Conservation (phyloP, 2,329 filamentous ascomycete species). For the Penicillium brasilianum region DNA sequence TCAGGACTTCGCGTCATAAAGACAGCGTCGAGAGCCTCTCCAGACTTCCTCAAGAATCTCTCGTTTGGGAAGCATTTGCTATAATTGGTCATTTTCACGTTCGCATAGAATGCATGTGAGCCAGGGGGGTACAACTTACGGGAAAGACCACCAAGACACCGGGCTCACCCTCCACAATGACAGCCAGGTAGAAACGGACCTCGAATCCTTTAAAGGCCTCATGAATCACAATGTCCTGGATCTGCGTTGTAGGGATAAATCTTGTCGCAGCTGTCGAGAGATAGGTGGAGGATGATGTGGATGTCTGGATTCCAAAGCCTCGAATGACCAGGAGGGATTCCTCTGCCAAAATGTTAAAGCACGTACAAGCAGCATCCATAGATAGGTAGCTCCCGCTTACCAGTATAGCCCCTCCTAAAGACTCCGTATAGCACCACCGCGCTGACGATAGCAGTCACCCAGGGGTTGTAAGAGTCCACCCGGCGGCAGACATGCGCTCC, state of each 20-base stretch:
- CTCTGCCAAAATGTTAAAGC: conserved; percentile 54
- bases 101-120: conserved; percentile 9
- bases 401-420: conserved; percentile 56
- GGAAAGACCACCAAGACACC: conserved; percentile 96
- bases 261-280: conserved; percentile 66
- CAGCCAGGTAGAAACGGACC: conserved; percentile 84
- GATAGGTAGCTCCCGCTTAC: conserved; percentile 37
- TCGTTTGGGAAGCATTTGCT: conserved; percentile 72
- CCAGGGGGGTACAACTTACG: conserved; percentile 48
- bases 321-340: conserved; percentile 89
- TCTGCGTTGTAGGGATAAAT: conserved; percentile 88
- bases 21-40: conserved; percentile 79
- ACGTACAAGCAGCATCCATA: not conserved
- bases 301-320: conserved; percentile 89
- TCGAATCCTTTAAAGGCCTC: conserved; percentile 94
- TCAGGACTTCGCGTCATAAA: conserved; percentile 71
- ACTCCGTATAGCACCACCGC: conserved; percentile 51
- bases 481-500: conserved; percentile 42
- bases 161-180: conserved; percentile 87
- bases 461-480: conserved; percentile 49
- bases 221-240: conserved; percentile 91
- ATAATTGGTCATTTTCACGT: conserved; percentile 1
- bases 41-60: conserved; percentile 85
- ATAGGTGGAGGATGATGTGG: conserved; percentile 71
- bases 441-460: conserved; percentile 47